phyloP scores from a whole-genome alignment of 2,329 filamentous ascomycete genomes.

The Ceratocystis smalleyi region DNA sequence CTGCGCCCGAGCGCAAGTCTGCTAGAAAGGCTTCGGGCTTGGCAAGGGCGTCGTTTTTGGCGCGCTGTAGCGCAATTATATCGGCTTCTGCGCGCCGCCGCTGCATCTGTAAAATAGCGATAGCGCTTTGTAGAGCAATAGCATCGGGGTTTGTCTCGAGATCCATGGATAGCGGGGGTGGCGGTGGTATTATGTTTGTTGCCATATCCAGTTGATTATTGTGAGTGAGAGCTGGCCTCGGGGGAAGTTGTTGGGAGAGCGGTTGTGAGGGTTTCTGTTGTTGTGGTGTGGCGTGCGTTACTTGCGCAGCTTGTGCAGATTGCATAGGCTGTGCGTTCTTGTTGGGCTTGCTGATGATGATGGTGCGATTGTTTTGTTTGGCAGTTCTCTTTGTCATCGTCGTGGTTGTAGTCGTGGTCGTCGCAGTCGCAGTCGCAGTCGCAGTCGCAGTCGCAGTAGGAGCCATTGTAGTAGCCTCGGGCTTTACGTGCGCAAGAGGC shows the following conservation, averaged over 20 bases:
- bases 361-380: slow-evolving; percentile 14
- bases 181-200: slow-evolving; percentile 28
- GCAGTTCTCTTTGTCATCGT: neutral
- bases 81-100: slow-evolving; percentile 61
- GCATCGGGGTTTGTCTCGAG: slow-evolving; percentile 64
- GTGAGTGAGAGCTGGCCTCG: slow-evolving; percentile 31
- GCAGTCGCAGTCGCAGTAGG: too few relatives aligned
- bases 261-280: neutral
- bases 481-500: slow-evolving; percentile 28
- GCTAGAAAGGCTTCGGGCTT: slow-evolving; percentile 57
- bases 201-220: slow-evolving; percentile 27
- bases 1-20: slow-evolving; percentile 49
- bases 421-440: too few relatives aligned
- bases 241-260: slow-evolving; percentile 20
- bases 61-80: slow-evolving; percentile 50
- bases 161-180: slow-evolving; percentile 37
- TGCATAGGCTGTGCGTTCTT: neutral
- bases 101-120: slow-evolving; percentile 77
- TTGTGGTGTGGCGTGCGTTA: slow-evolving; percentile 16
- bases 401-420: slow-evolving; percentile 8
- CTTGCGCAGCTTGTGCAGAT: slow-evolving; percentile 9
- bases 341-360: slow-evolving; percentile 9
- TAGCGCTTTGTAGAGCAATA: slow-evolving; percentile 69
- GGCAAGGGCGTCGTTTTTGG: slow-evolving; percentile 54
- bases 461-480: neutral